Evolutionary conservation across 164 flowering plant species (phyloP).

Genomic region (Aristolochia contorta): DNA sequence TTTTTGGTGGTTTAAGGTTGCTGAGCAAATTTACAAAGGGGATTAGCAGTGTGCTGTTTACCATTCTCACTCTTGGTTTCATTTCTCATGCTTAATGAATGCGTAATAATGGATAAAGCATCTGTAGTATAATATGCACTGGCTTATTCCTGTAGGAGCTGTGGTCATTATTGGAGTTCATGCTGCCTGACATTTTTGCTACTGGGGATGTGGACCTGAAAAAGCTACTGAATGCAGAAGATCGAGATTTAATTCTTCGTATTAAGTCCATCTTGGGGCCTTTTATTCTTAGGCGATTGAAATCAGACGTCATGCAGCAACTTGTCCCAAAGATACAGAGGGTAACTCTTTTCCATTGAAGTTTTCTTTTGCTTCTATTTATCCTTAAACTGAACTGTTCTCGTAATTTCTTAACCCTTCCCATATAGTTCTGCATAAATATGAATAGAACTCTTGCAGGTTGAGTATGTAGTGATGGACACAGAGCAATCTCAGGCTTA

Average conservation of each 20-base stretch:
- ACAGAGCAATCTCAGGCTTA: slow-evolving; percentile 67
- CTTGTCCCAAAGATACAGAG: slow-evolving; percentile 76
- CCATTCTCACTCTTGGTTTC: too few species aligned
- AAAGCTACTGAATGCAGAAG: slow-evolving; percentile 69
- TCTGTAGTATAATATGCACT: too few species aligned
- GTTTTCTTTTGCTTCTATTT: slow-evolving; percentile 4
- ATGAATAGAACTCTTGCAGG: slow-evolving; percentile 31
- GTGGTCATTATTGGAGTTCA: slow-evolving; percentile 95
- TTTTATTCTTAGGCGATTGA: slow-evolving; percentile 86
- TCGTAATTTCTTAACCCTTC: not conserved
- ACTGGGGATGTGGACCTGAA: slow-evolving; percentile 88
- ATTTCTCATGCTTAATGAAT: too few species aligned
- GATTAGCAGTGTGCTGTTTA: too few species aligned
- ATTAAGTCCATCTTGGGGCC: slow-evolving; percentile 95
- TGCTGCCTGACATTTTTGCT: slow-evolving; percentile 92
- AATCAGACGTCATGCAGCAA: slow-evolving; percentile 97
- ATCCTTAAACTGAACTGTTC: slow-evolving; percentile 4
- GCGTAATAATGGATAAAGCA: too few species aligned
- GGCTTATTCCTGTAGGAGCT: slow-evolving; percentile 54
- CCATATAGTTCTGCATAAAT: slow-evolving; percentile 7
- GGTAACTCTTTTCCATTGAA: slow-evolving; percentile 27
- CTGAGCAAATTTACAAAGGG: too few species aligned
- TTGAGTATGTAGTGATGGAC: slow-evolving; percentile 69
- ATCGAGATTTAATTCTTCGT: slow-evolving; percentile 57
- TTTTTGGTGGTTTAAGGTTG: too few species aligned